These are phyloP conservation scores for Spergularia azorica DNA, from an alignment of 179 eudicot species.

Conservation along the genomic window DNA sequence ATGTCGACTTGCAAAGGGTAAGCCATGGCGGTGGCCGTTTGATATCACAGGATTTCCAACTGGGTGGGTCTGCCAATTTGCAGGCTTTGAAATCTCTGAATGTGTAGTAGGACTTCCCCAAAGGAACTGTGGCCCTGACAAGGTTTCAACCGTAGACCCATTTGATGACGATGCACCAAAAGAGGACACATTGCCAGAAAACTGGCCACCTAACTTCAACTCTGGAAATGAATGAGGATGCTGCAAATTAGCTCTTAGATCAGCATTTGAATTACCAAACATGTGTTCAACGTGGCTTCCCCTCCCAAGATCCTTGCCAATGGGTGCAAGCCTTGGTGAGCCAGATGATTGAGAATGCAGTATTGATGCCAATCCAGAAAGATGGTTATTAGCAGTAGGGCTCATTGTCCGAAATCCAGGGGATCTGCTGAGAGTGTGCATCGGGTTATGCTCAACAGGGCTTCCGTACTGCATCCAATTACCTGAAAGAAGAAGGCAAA, in stretches of 20 bases:
- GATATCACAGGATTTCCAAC: conserved; percentile 47
- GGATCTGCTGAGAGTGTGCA: conserved; percentile 51
- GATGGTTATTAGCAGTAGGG: conserved; percentile 46
- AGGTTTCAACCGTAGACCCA: conserved; percentile 59
- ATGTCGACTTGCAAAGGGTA: conserved; percentile 46
- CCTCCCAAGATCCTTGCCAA: conserved; percentile 59
- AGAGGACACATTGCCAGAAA: conserved; percentile 47
- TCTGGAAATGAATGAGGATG: conserved; percentile 76
- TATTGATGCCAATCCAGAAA: conserved; percentile 67
- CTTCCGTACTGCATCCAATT: conserved; percentile 68
- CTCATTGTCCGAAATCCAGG: conserved; percentile 56
- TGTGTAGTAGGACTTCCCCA: conserved; percentile 70
- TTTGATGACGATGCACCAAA: conserved; percentile 65
- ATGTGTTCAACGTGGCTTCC: conserved; percentile 43
- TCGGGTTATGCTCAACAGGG: conserved; percentile 52
- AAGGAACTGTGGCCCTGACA: conserved; percentile 78
- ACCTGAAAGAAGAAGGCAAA: conserved; percentile 38
- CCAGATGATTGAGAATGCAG: conserved; percentile 54
- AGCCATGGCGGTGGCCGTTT: conserved; percentile 51
- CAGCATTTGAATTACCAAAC: conserved; percentile 38
- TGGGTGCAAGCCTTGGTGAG: conserved; percentile 57
- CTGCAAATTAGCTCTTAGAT: conserved; percentile 39
- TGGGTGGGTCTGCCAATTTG: conserved; percentile 42
- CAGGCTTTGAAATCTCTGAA: conserved; percentile 45
- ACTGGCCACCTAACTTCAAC: conserved; percentile 44